Base-by-base conservation (phyloP, 148 eudicot genomes). In the Rhododendron henanense region DNA sequence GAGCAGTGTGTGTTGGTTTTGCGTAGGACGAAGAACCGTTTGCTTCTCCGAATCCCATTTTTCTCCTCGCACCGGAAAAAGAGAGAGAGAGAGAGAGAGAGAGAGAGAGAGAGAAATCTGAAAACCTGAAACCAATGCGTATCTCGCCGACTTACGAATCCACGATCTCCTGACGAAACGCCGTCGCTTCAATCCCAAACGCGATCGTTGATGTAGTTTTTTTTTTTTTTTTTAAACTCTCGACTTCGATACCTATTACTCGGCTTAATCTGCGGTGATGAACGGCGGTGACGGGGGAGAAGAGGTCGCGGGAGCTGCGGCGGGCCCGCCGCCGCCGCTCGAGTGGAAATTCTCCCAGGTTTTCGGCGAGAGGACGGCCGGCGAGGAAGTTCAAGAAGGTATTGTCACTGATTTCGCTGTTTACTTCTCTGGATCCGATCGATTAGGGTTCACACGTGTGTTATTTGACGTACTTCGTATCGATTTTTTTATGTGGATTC, bases 311-410 rank as follows among this genome's bases (percentile, higher is more conserved):
- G 88, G 91, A 79, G 93, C 88, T 57, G 80, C 90, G 87, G 83
- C 86, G 44, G 85, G 90, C 48, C 90, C 94, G 63, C 91, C 94
- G 28, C 79, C 89, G 79, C 88, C 94, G 90, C 88, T 93, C 75
- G 99, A 96, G 80, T 95, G 98, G 98, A 93, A 92, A 87, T 96
- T 95, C 88, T 94, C 98, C 84, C 98, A 95, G 94, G 98, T 95
- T 25, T 95, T 96, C 82, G 98, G 98, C 5, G 98, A 96, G 84
- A 89, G 98, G 23, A 90, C 96, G 6, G 98, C 94, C 76, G 98
- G 96, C 21, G 98, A 96, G 85, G 98, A 96, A 90, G 98, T 96
- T 35, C 98, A 96, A 78, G 98, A 96, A 94, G 98, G 98, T 96
- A 4, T 59, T 63, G 21, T 82, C 19, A 45, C 50, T 57, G n/a